phyloP scores from a whole-genome alignment of 768 basidiomycete genomes.

The Serendipita sp. region DNA sequence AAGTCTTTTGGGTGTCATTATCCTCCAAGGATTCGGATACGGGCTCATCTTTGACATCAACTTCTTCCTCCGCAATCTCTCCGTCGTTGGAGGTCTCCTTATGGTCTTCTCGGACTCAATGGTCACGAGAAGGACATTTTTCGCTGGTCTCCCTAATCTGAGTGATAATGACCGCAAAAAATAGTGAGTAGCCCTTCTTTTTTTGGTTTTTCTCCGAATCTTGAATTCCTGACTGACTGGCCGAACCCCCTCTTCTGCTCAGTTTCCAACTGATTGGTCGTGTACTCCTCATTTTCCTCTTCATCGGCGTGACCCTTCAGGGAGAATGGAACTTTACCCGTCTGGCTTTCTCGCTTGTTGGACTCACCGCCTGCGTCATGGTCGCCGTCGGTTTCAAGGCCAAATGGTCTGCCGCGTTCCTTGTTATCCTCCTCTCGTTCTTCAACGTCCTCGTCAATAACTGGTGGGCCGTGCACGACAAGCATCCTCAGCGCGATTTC shows the following conservation, averaged over 20 bases:
- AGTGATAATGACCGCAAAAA: conserved; percentile 95
- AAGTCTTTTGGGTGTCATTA: conserved; percentile 77
- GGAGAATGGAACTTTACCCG: conserved; percentile 80
- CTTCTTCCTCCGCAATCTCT: conserved; percentile 98
- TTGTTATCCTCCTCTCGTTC: conserved; percentile 75
- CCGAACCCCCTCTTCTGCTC: conserved; percentile 23
- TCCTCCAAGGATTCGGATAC: conserved; percentile 95
- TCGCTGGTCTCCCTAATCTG: conserved; percentile 78
- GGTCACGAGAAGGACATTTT: conserved; percentile 68
- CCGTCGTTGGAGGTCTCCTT: conserved; percentile 92
- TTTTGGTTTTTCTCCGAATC: not conserved
- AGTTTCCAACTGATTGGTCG: conserved; percentile 97
- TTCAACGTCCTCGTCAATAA: conserved; percentile 99
- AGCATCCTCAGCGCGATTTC: conserved; percentile 94
- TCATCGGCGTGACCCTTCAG: conserved; percentile 92
- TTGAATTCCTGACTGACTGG: conserved; percentile 89
- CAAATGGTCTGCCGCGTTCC: conserved; percentile 94
- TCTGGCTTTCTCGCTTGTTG: conserved; percentile 74
- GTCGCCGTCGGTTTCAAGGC: conserved; percentile 98
- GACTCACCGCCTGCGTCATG: conserved; percentile 84
- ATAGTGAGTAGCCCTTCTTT: conserved; percentile 47
- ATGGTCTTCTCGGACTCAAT: conserved; percentile 99
- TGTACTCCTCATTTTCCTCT: conserved; percentile 94
- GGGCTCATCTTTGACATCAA: conserved; percentile 98
- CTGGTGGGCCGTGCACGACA: conserved; percentile 88